Base-by-base conservation (phyloP, 257 asterid species). In the Solanum chiquidenum region DNA sequence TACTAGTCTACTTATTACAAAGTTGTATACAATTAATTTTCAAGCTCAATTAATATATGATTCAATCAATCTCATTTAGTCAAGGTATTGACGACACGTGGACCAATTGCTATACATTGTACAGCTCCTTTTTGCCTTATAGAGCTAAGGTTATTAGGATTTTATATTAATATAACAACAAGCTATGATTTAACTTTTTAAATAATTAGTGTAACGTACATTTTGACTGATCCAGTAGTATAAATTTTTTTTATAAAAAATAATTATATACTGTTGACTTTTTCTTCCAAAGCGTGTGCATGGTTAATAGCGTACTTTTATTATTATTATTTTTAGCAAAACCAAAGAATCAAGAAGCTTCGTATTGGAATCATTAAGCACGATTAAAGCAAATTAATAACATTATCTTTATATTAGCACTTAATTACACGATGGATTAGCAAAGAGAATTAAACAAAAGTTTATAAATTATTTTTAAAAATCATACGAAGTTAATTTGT, bases 221-320 rank as follows among this genome's bases (percentile, higher is more conserved):
- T 25, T 38, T 85, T 40, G 82, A 66, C 87, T 40, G 21, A 85
- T 14, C 87, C 38, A 60, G 12, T 16, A 29, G 62, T 9, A 20
- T 40, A n/a, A n/a, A 0, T 3, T 85, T 85, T 38, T 16, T 13
- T 14, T 7, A 3, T 6, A 29, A 49, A 12, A 14, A 5, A 14
- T 40, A 23, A 55, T 14, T 29, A 84, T 25, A 84, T 35, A 23
- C 10, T 86, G 92, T 89, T 92, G 95, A 92, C 93, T 93, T 90
- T 79, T 29, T 71, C 42, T 60, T 27, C 86, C 60, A n/a, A 90
- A 90, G 86, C 92, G 88, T 89, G 91, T 85, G 66, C 66, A 20
- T 55, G 86, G 52, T 83, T 86, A 49, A 40, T 77, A 90, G 84
- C 66, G 66, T 86, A 83, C 86, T 89, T 12, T 64, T 44, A 40